Base-by-base conservation (phyloP, 192 early-diverging fungal genomes). In the Rhizoclosmatium globosum region DNA sequence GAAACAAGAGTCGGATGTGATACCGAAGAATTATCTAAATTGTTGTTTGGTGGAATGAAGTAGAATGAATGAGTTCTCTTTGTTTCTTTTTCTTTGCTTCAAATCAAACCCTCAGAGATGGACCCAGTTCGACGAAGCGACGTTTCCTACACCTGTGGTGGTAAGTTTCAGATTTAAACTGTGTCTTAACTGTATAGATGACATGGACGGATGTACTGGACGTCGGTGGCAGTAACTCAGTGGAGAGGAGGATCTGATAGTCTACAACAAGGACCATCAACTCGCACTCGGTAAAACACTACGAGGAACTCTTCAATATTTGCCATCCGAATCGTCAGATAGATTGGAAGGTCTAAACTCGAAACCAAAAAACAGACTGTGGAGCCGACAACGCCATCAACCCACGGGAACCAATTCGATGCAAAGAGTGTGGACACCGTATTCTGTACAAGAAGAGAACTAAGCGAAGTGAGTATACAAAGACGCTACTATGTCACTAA, bases 371-470 rank as follows among this genome's bases (percentile, higher is more conserved):
- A 56, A 13, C 73, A 89, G 93, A 94, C 60, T 99, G 97, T 83
- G 94, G 94, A 48, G 86, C 85, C 38, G 91, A 94, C 84, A 99
- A 97, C 87, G 91, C 93, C 69, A 92, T 99, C 76, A 96, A 96
- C 80, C 96, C 95, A 47, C 87, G 91, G 76, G 97, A 99, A 83
- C 94, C 96, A 67, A 96, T 99, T 70, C 95, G 96, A 73, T 99
- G 96, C 89, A 92, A 93, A 66, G 94, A 97, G 72, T 98, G 96
- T 82, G 96, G 97, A 13, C 94, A 97, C 86, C 86, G 97, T 74
- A 96, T 99, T 76, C 93, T 99, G 92, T 95, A 97, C 87, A 99
- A 99, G 88, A 96, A 96, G 89, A 90, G 97, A 68, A 99, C 97
- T 61, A 94, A 92, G 86, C 82, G 94, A 90, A 96, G 94, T 95